Base-by-base conservation (phyloP, 2,329 filamentous ascomycete genomes). In the Metarhizium brunneum region DNA sequence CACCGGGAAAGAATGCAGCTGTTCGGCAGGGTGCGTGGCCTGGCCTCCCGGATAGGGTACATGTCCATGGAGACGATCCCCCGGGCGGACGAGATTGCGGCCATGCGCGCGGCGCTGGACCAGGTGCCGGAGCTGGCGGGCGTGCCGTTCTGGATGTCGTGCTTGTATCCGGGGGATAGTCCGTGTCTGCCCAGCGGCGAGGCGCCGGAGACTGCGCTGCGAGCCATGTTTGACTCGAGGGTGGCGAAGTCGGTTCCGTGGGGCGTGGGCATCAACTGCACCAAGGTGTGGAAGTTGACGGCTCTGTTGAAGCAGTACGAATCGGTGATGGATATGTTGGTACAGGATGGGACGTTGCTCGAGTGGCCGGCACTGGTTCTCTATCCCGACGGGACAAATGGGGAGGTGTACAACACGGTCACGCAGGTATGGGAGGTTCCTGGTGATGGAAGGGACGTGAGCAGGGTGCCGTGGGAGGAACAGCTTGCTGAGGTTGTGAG, bases 191-290 rank as follows among this genome's bases (percentile, higher is more conserved):
- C 84, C 0, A 83, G 86, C 61, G 82, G 82, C 2, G 79, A 70
- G 58, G 66, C 64, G 2, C 69, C 69, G 2, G 66, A 68, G 25
- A 59, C 64, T 5, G 66, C 69, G 6, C 63, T 73, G 16, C 58
- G 62, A 13, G 66, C 69, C 6, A 74, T 76, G 72, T 63, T 78
- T 2, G 66, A 68, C 40, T 63, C 60, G 0, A 52, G 55, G 1
- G 25, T 65, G 5, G 62, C 64, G 0, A 14, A 51, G 1, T 61
- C 59, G 4, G 58, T 68, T 3, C 84, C 84, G 0, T 84, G 80
- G 79, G 84, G 80, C 0, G 75, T 88, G 29, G 85, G 85, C 2
- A 78, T 88, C 63, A 88, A 88, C 68, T 88, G 85, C 66, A 87
- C 79, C 42, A 87, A 85, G 66, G 76, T 88, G 38, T 74, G 78